Evolutionary conservation across 2,329 filamentous ascomycete species (phyloP).

Genomic region (Xylaria sp.): DNA sequence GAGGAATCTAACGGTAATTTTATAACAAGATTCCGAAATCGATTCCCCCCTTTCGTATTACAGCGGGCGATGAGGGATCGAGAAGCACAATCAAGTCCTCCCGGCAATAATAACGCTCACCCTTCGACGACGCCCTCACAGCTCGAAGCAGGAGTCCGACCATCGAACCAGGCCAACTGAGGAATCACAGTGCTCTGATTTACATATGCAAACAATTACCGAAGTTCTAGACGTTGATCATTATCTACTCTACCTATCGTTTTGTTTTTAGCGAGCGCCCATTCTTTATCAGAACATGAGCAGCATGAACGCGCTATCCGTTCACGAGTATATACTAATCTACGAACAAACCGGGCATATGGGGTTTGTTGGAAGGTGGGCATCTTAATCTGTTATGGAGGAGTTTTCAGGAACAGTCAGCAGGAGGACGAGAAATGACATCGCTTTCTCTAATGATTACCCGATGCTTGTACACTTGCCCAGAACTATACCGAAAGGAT

Average conservation of each 20-base stretch:
- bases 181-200: slow-evolving; percentile 33
- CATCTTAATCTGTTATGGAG: not conserved
- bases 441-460: slow-evolving; percentile 14
- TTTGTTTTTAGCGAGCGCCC: slow-evolving; percentile 20
- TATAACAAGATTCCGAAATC: slow-evolving; percentile 43
- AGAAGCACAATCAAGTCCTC: slow-evolving; percentile 35
- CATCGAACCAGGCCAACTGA: slow-evolving; percentile 41
- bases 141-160: slow-evolving; percentile 57
- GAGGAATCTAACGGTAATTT: slow-evolving; percentile 36
- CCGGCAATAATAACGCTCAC: slow-evolving; percentile 42
- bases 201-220: slow-evolving; percentile 36
- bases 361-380: not conserved
- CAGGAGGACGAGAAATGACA: not conserved
- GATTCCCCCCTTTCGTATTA: slow-evolving; percentile 44
- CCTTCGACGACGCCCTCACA: slow-evolving; percentile 56
- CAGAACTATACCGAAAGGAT: not conserved
- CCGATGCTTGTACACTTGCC: slow-evolving; percentile 4
- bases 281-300: slow-evolving; percentile 12
- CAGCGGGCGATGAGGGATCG: slow-evolving; percentile 43
- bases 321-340: slow-evolving; percentile 24
- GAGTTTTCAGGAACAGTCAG: not conserved
- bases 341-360: not conserved
- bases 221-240: slow-evolving; percentile 37
- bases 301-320: slow-evolving; percentile 2
- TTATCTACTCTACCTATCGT: slow-evolving; percentile 19